Evolutionary conservation across 2,329 filamentous ascomycete genomes (phyloP).

Genomic region (Aspergillus thermomutatus): DNA sequence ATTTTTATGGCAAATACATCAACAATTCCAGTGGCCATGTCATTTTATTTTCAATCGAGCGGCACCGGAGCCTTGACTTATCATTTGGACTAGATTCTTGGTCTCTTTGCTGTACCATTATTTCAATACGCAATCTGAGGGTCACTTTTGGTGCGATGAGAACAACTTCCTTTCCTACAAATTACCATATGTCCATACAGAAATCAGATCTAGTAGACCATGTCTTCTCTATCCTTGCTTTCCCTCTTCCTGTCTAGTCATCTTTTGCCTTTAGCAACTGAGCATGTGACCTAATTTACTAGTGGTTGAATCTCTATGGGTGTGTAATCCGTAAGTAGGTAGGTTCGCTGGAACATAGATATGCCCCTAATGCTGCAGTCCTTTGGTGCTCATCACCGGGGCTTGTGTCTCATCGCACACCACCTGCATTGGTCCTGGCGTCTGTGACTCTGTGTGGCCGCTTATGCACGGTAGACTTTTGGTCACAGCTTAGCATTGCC

Average conservation of each 20-base stretch:
- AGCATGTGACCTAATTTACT: neutral
- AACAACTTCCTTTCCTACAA: neutral
- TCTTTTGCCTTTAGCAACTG: neutral
- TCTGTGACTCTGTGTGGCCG: conserved; percentile 8
- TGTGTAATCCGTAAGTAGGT: neutral
- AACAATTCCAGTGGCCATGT: conserved; percentile 16
- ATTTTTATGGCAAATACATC: conserved; percentile 4
- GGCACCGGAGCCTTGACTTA: neutral
- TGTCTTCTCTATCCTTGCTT: neutral
- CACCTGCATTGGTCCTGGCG: conserved; percentile 10
- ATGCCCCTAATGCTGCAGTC: neutral
- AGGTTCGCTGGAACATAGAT: neutral
- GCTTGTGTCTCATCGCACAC: neutral
- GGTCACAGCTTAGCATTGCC: conserved; percentile 18
- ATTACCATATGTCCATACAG: neutral
- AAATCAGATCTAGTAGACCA: neutral
- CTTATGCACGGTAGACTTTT: conserved; percentile 22
- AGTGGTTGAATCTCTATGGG: neutral
- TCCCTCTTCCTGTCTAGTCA: neutral
- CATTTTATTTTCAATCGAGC: conserved; percentile 1
- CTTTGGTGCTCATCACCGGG: neutral
- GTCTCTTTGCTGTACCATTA: neutral
- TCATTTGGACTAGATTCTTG: neutral
- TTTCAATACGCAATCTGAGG: neutral
- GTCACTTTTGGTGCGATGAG: neutral